phyloP scores from a whole-genome alignment of 768 basidiomycete genomes.

The Trametes punicea region DNA sequence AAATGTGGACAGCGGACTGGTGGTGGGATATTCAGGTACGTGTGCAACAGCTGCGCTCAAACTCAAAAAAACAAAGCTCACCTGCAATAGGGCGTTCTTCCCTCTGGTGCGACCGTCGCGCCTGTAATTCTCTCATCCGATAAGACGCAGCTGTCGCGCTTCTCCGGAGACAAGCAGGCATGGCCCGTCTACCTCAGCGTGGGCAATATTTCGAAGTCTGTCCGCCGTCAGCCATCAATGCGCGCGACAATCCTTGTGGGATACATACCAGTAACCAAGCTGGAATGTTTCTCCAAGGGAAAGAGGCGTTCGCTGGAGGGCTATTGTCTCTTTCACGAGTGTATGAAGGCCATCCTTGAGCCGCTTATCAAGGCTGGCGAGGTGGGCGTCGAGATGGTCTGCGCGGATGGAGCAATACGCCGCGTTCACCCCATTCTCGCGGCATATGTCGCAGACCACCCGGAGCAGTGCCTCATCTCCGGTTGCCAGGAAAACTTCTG shows the following conservation, averaged over 20 bases:
- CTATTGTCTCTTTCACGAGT: constrained; percentile 35
- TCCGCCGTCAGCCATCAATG: constrained; percentile 17
- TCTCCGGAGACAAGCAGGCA: constrained; percentile 18
- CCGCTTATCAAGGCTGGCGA: constrained; percentile 31
- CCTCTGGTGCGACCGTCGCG: constrained; percentile 20
- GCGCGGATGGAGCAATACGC: constrained; percentile 35
- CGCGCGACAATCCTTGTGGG: constrained; percentile 20
- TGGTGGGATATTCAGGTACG: constrained; percentile 28
- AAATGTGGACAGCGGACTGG: constrained; percentile 23
- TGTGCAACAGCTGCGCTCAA: not conserved
- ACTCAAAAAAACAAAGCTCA: not conserved
- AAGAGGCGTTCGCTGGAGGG: not conserved
- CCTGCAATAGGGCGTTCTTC: constrained; percentile 10
- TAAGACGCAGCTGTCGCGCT: constrained; percentile 27
- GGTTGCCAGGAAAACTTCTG: constrained; percentile 24
- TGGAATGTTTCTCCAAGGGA: not conserved
- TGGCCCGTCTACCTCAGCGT: constrained; percentile 22
- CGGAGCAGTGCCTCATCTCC: constrained; percentile 25
- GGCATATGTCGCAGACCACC: not conserved
- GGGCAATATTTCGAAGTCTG: constrained; percentile 20
- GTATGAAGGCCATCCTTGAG: constrained; percentile 31
- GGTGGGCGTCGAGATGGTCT: constrained; percentile 31
- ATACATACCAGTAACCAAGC: constrained; percentile 20
- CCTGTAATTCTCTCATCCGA: constrained; percentile 30
- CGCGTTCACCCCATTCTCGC: constrained; percentile 39